phyloP scores from a whole-genome alignment of 2,329 filamentous ascomycete species.

The Nigrospora sphaerica region DNA sequence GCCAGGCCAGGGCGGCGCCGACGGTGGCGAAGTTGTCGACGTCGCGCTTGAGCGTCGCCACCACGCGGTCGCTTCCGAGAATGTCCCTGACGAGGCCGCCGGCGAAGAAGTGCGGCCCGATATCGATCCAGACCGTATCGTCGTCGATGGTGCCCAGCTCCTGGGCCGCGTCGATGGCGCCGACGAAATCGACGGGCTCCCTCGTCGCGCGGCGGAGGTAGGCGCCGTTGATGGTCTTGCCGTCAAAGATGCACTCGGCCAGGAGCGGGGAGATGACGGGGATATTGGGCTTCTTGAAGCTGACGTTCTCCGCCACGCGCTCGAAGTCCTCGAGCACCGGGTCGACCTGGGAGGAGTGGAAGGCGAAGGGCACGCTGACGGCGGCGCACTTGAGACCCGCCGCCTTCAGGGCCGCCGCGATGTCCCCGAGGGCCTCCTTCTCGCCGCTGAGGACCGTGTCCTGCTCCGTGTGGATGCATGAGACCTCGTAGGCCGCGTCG shows the following conservation, averaged over 20 bases:
- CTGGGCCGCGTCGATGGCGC: constrained; percentile 44
- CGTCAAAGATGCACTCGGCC: constrained; percentile 46
- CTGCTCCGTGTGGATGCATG: constrained; percentile 65
- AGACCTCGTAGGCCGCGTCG: constrained; percentile 34
- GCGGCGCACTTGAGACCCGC: constrained; percentile 39
- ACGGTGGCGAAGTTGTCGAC: constrained; percentile 51
- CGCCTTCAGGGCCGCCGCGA: constrained; percentile 23
- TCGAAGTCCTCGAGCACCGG: constrained; percentile 51
- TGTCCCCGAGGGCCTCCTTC: constrained; percentile 25
- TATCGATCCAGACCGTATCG: constrained; percentile 57
- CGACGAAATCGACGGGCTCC: constrained; percentile 59
- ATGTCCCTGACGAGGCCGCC: constrained; percentile 46
- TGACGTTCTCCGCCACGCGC: constrained; percentile 34
- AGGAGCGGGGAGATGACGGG: constrained; percentile 61
- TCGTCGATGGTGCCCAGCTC: constrained; percentile 42
- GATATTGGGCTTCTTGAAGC: constrained; percentile 45
- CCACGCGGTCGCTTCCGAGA: constrained; percentile 29
- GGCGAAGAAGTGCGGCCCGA: constrained; percentile 63
- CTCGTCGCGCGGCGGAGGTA: constrained; percentile 57
- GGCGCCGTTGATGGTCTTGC: constrained; percentile 40
- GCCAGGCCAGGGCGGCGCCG: constrained; percentile 33
- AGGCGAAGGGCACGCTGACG: constrained; percentile 53
- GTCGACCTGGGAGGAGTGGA: constrained; percentile 55
- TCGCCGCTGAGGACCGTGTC: constrained; percentile 59
- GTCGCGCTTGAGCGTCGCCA: constrained; percentile 42